Percentiles rank a stretch among this genome's conserved stretches.
These are phyloP conservation scores for Rosa chinensis DNA, from an alignment of 306 rosid genomes.

Conservation along the genomic window DNA sequence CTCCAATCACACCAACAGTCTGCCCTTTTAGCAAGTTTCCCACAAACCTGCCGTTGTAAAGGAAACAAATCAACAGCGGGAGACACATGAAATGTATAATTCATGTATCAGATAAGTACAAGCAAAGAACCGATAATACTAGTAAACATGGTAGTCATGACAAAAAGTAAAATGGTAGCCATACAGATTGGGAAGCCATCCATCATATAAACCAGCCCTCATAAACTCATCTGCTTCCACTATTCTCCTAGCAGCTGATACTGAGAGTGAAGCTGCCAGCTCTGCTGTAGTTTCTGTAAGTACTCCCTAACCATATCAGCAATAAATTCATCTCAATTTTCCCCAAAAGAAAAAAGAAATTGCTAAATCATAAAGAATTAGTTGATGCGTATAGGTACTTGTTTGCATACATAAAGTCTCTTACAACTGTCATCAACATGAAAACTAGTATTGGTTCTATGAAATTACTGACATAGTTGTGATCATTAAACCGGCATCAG, in stretches of 20 bases:
- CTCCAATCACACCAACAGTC: conserved; percentile 99
- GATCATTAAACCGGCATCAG: neutral
- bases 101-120: conserved; percentile 5
- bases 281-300: conserved; percentile 99
- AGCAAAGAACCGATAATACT: conserved; percentile 2
- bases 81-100: conserved; percentile 11
- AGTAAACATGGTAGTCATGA: conserved; percentile 25
- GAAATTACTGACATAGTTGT: neutral
- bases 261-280: conserved; percentile 86
- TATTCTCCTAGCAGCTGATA: conserved; percentile 94
- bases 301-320: conserved; percentile 69
- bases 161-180: conserved; percentile 15
- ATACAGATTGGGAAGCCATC: conserved; percentile 98
- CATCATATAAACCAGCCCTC: conserved; percentile 96
- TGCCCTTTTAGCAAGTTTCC: conserved; percentile 97
- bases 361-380: neutral
- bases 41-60: conserved; percentile 60
- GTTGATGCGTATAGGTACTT: neutral
- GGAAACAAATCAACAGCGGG: conserved; percentile 14
- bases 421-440: neutral
- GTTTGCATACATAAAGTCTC: neutral
- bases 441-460: neutral
- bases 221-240: conserved; percentile 99
- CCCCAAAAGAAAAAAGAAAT: neutral
- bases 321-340: conserved; percentile 17